These are phyloP conservation scores for Gnaphalium uliginosum DNA, from an alignment of 129 eudicot species.

Conservation along the genomic window DNA sequence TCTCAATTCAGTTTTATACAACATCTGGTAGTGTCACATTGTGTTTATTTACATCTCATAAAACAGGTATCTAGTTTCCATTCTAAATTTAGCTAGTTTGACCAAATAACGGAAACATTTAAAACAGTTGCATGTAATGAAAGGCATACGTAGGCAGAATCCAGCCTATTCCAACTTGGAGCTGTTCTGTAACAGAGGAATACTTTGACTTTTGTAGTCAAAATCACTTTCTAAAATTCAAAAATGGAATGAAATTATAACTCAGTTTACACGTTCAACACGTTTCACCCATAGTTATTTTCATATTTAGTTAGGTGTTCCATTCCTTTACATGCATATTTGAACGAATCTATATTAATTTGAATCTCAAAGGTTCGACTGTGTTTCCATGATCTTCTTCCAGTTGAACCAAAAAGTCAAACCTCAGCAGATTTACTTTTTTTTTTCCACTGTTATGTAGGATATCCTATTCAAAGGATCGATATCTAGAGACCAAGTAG, in stretches of 20 bases:
- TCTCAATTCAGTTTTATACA: not conserved
- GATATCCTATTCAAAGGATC: slow-evolving; percentile 77
- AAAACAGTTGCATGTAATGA: too few relatives aligned
- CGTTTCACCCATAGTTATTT: too few relatives aligned
- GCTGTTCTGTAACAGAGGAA: too few relatives aligned
- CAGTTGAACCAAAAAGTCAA: slow-evolving; percentile 11
- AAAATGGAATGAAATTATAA: not conserved
- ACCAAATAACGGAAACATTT: not conserved
- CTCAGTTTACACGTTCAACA: too few relatives aligned
- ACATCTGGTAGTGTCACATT: too few relatives aligned
- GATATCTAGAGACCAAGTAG: slow-evolving; percentile 85
- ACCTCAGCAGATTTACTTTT: not conserved
- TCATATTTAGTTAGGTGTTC: too few relatives aligned
- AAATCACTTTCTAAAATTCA: not conserved
- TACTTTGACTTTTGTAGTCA: too few relatives aligned
- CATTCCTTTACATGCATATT: not conserved
- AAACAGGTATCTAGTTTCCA: not conserved
- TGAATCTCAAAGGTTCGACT: too few relatives aligned
- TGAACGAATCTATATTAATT: not conserved
- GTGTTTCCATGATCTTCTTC: not conserved
- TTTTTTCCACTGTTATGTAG: slow-evolving; percentile 27
- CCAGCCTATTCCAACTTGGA: too few relatives aligned
- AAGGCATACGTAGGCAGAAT: too few relatives aligned
- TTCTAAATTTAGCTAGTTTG: not conserved
- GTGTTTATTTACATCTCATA: too few relatives aligned